These are phyloP conservation scores for Aureobasidium namibiae DNA, from an alignment of 2,329 filamentous ascomycete genomes.

Conservation along the genomic window DNA sequence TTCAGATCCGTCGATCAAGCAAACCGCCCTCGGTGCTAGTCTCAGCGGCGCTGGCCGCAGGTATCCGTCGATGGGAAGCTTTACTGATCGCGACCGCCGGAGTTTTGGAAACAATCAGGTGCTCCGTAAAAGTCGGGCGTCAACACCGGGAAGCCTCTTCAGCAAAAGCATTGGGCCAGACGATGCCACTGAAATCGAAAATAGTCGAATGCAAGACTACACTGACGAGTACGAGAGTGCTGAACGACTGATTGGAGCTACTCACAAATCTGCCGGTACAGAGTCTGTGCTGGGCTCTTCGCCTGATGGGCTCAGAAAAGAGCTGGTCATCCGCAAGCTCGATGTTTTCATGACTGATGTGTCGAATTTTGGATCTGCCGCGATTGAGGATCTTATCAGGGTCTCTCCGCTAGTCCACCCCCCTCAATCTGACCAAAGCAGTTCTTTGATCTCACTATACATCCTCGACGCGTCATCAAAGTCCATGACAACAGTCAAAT, in stretches of 20 bases:
- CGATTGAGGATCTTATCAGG: background rate
- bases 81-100: conserved; percentile 45
- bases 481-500: conserved; percentile 3
- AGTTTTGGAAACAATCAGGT: conserved; percentile 44
- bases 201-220: conserved; percentile 19
- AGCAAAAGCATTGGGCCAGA: conserved; percentile 24
- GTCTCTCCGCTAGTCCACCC: background rate
- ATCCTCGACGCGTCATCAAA: background rate
- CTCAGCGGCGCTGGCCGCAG: conserved; percentile 49
- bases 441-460: background rate
- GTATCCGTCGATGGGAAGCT: conserved; percentile 65
- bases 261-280: conserved; percentile 10
- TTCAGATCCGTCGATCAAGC: conserved; percentile 10
- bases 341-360: conserved; percentile 17
- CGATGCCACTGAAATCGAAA: conserved; percentile 29
- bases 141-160: conserved; percentile 42
- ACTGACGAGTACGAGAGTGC: conserved; percentile 13
- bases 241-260: conserved; percentile 13
- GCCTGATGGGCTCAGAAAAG: conserved; percentile 26
- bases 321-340: conserved; percentile 26
- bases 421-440: background rate
- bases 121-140: conserved; percentile 43
- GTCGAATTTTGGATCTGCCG: background rate
- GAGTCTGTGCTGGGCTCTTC: conserved; percentile 21
- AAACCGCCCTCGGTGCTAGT: conserved; percentile 31